Conservation (phyloP, 495 filamentous ascomycete genomes). For the Cenococcum geophilum region DNA sequence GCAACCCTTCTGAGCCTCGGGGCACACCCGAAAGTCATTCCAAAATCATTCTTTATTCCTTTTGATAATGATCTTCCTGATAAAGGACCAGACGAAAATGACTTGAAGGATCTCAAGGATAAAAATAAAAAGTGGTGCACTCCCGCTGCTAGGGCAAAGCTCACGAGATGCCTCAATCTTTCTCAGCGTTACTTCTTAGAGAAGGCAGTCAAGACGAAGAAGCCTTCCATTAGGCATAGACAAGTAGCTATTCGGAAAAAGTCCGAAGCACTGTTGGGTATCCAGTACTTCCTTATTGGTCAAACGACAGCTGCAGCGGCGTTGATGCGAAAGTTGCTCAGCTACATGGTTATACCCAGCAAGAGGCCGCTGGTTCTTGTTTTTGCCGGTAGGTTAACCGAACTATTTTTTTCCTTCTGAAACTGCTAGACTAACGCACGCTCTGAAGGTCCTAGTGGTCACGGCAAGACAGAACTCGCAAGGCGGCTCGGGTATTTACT, state of each 20-base stretch:
- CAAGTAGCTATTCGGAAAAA: not conserved
- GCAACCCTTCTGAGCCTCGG: conserved; percentile 42
- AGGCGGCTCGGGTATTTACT: conserved; percentile 29
- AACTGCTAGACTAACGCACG: too few relatives aligned
- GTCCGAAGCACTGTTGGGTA: not conserved
- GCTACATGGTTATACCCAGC: not conserved
- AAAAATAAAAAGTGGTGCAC: conserved; percentile 3
- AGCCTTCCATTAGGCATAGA: not conserved
- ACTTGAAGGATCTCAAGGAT: not conserved
- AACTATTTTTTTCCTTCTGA: too few relatives aligned
- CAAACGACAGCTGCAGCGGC: not conserved
- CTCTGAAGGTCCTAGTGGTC: conserved; percentile 20
- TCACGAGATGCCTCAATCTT: not conserved
- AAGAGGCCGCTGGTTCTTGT: not conserved
- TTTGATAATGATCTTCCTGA: conserved; percentile 7
- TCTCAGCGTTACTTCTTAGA: conserved; percentile 4
- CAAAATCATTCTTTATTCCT: conserved; percentile 13
- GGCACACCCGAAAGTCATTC: conserved; percentile 23
- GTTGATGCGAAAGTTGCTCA: not conserved
- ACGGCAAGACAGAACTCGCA: conserved; percentile 29
- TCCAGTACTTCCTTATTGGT: not conserved
- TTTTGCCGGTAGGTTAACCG: not conserved
- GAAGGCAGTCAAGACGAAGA: not conserved
- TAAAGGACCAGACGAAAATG: conserved; percentile 3
- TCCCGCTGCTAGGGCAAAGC: not conserved